phyloP scores from a whole-genome alignment of 73 alveolate species.

The Symbiodinium pilosum region DNA sequence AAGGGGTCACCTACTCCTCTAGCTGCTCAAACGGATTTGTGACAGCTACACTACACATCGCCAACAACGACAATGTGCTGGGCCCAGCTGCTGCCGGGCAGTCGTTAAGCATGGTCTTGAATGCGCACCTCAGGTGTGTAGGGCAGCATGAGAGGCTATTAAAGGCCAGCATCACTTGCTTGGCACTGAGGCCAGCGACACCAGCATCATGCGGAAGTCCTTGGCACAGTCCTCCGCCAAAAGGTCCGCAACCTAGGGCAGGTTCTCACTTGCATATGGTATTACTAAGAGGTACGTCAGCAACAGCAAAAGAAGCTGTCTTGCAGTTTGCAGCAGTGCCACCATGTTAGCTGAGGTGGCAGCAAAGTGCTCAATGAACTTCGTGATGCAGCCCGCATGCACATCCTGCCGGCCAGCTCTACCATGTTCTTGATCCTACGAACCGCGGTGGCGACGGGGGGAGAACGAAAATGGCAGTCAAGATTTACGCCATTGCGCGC shows the following conservation, averaged over 20 bases:
- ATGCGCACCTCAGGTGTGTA: neutral
- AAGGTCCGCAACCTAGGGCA: conserved; percentile 31
- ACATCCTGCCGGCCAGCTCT: conserved; percentile 69
- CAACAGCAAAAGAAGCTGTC: neutral
- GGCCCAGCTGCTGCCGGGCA: neutral
- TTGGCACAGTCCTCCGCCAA: conserved; percentile 61
- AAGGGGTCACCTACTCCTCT: neutral
- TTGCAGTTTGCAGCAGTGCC: neutral
- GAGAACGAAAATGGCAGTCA: no score
- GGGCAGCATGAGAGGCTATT: no score
- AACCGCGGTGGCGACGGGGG: no score
- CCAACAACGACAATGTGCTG: neutral
- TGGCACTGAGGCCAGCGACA: conserved; percentile 17
- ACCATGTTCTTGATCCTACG: no score
- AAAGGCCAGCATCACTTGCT: neutral
- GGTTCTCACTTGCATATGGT: neutral
- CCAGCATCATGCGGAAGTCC: conserved; percentile 59
- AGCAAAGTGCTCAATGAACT: conserved; percentile 32
- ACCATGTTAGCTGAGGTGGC: neutral
- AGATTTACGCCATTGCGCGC: no score
- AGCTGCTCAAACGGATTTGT: neutral
- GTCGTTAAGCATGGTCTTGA: conserved; percentile 1
- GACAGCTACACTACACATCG: neutral
- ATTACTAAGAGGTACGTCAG: neutral
- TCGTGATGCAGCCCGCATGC: conserved; percentile 82